These are phyloP conservation scores for Soucietia sequanensis DNA, from an alignment of 805 yeast species.

Conservation along the genomic window DNA sequence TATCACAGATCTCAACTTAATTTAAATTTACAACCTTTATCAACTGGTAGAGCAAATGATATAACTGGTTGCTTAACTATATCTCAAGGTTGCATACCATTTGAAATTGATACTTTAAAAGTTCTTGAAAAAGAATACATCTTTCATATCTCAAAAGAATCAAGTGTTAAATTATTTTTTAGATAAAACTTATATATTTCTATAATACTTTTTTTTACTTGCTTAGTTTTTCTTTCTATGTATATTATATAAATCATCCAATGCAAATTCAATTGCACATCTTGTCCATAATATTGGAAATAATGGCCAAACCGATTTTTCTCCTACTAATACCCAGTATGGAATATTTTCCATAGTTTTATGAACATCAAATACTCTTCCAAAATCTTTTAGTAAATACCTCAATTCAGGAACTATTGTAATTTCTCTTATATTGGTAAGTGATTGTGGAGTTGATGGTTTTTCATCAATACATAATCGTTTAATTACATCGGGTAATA, in stretches of 20 bases:
- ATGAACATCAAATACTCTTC: slow-evolving; percentile 75
- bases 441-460: slow-evolving; percentile 64
- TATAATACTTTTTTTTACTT: slow-evolving; percentile 37
- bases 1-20: slow-evolving; percentile 51
- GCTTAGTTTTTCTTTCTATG: slow-evolving; percentile 29
- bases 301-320: slow-evolving; percentile 90
- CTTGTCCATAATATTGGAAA: slow-evolving; percentile 82
- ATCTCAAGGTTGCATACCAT: slow-evolving; percentile 51
- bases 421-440: slow-evolving; percentile 64
- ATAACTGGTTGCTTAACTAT: slow-evolving; percentile 71
- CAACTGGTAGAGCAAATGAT: slow-evolving; percentile 81
- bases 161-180: slow-evolving; percentile 43
- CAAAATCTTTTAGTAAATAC: slow-evolving; percentile 66
- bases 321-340: slow-evolving; percentile 90
- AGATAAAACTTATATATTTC: slow-evolving; percentile 31
- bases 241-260: slow-evolving; percentile 68
- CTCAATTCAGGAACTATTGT: slow-evolving; percentile 87
- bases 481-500: slow-evolving; percentile 66
- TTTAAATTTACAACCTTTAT: slow-evolving; percentile 61
- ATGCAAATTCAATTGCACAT: slow-evolving; percentile 83
- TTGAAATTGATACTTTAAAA: slow-evolving; percentile 13
- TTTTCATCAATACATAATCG: slow-evolving; percentile 85
- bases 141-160: slow-evolving; percentile 57
- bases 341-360: slow-evolving; percentile 70
- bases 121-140: slow-evolving; percentile 63